Base-by-base conservation (phyloP, 2,329 filamentous ascomycete genomes). In the Arachnopeziza araneosa region DNA sequence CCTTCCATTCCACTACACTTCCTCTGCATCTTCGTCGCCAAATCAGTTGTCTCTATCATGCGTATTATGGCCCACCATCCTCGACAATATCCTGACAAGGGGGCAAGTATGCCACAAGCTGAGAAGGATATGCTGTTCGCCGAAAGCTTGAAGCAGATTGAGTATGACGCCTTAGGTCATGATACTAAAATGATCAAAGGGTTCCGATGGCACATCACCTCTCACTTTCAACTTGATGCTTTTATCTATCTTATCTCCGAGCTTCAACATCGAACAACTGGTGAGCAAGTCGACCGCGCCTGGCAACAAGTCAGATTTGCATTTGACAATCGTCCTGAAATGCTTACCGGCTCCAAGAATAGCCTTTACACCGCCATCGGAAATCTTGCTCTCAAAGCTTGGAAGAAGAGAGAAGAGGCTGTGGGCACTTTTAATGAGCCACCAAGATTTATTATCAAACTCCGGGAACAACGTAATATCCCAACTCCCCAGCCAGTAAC, bases 1-100 rank as follows among this genome's bases (percentile, higher is more conserved):
- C 71, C 76, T 2, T 69, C 73, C 1, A 72, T 74, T 21, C 76
- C 77, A 0, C 55, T 77, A 2, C 77, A 79, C 59, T 30, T 66
- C 57, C 24, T 72, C 5, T 63, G 65, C 1, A 67, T 68, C 24
- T 67, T 68, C 53, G 59, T 71, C 8, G 66, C 68, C 1, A 70
- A 64, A 56, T 67, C 66, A 1, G 67, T 69, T 30, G 66, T 72
- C 7, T 67, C 67, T 50, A 70, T 67, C 10, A 67, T 73, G 64
- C 67, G 68, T 56, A 65, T 74, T 10, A 71, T 71, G 65, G 71
- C 68, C 10, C 67, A 71, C 54, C 71, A 73, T 63, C 70, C 70
- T 24, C 64, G 70, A 2, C 66, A 69, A 44, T 67, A 69, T 50
- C 60, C 66, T 2, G 70, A 73, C 32, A 65, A 67, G 57, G 69